Conservation (phyloP, 352 stramenopile genomes). For the Phytophthora tentaculata region DNA sequence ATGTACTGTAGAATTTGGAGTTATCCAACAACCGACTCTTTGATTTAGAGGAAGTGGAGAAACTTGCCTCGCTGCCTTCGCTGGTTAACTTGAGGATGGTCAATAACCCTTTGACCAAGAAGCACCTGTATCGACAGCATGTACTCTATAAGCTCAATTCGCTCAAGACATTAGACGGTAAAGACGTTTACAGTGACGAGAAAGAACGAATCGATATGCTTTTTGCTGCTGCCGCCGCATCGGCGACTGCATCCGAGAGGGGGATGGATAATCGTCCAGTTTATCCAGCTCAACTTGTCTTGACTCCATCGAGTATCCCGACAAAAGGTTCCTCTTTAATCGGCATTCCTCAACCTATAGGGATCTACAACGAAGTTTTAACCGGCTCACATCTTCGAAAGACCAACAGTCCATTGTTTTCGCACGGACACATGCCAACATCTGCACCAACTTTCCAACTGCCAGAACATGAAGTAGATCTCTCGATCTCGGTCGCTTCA, state of each 20-base stretch:
- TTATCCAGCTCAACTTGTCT: conserved; percentile 35
- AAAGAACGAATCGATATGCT: conserved; percentile 72
- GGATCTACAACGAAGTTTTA: conserved; percentile 49
- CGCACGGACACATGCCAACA: conserved; percentile 31
- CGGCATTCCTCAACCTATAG: conserved; percentile 20
- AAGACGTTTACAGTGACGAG: conserved; percentile 79
- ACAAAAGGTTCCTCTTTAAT: conserved; percentile 27
- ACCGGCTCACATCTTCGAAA: conserved; percentile 57
- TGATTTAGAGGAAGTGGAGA: conserved; percentile 86
- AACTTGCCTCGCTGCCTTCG: conserved; percentile 57
- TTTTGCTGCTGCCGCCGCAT: conserved; percentile 48
- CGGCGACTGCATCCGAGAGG: conserved; percentile 28
- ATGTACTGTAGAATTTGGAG: conserved; percentile 59
- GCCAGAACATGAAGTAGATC: conserved; percentile 46
- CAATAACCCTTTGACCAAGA: conserved; percentile 84
- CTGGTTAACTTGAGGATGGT: conserved; percentile 65
- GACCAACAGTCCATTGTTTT: conserved; percentile 26
- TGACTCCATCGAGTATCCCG: conserved; percentile 58
- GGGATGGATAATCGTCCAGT: conserved; percentile 23
- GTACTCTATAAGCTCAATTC: conserved; percentile 64
- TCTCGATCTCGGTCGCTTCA: conserved; percentile 51
- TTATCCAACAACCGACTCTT: conserved; percentile 78
- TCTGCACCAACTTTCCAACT: conserved; percentile 40
- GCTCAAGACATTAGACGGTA: conserved; percentile 67
- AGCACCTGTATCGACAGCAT: conserved; percentile 82